Evolutionary conservation across 371 early-diverging fungal species (phyloP), one percentile per base, ranked within the genome.

Genomic region (Apophysomyces sp.): DNA sequence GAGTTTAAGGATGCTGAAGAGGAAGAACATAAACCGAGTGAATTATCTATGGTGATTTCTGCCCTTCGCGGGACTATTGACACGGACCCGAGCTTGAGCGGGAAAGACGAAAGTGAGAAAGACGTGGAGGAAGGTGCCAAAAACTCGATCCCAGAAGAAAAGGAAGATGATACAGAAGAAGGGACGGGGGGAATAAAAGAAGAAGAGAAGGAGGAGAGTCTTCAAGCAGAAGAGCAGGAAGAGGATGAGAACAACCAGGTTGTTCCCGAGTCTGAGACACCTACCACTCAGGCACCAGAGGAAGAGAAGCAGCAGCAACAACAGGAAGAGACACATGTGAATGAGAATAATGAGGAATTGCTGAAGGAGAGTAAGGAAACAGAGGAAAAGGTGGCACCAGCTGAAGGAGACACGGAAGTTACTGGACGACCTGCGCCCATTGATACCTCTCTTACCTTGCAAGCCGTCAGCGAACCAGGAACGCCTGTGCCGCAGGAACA

Each of bases 401-500:
- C 16, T 31, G 18, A 28, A 26, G 32, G 15, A 30, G 44, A 58
- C 27, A 44, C 11, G 30, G 40, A 44, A 15, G 28, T 15, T 3
- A 26, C 4, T 16, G 18, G 5, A 21, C 13, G 28, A 13, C 34
- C 51, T 8, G 37, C 34, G 18, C 34, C 60, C 18, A 59, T 59
- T 24, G 51, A 59, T 52, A 52, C 52, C 21, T n/a, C 60, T 5
- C 21, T 16, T 16, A 18, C 60, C n/a, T 28, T 24, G n/a, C 32
- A 59, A 15, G 60, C 44, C 0, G 31, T 31, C 5, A 72, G 64
- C 54, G 73, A 63, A 41, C 69, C 69, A 15, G 34, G 55, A 29
- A 66, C 69, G 15, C 73, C 69, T 16, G 62, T 58, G 27, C 67
- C 69, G 28, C 52, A 41, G 13, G 57, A 63, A n/a, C 16, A 28